A percentile compares a stretch with the other conserved stretches of the same genome.
These are phyloP conservation scores for Hirschioporus abietinus DNA, from an alignment of 768 basidiomycete genomes.

Conservation along the genomic window DNA sequence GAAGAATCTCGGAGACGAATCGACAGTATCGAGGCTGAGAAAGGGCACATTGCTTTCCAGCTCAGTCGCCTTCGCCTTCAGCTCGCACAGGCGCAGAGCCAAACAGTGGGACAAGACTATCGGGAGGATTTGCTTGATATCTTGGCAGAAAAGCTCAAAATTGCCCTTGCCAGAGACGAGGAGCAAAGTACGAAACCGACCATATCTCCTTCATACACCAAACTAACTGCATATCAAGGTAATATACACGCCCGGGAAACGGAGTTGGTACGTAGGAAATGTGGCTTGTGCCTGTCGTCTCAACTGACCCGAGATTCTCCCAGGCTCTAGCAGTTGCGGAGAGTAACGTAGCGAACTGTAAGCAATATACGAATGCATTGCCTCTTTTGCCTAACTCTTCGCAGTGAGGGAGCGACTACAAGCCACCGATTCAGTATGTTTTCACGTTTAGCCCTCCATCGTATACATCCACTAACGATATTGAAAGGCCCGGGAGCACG, in stretches of 20 bases:
- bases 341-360: not conserved
- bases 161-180: not conserved
- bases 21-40: not conserved
- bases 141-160: not conserved
- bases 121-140: not conserved
- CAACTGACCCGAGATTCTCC: not conserved
- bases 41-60: conserved; percentile 1
- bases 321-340: not conserved
- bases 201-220: not conserved
- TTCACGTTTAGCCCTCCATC: not conserved
- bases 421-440: not conserved
- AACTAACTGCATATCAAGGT: not conserved
- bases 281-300: not conserved
- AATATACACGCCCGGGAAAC: too few species aligned
- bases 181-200: not conserved
- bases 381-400: not conserved
- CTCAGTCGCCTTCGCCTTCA: not conserved
- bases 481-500: not conserved
- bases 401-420: not conserved
- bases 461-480: not conserved
- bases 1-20: not conserved
- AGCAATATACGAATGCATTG: not conserved
- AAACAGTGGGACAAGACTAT: not conserved
- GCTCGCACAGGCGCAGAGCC: not conserved
- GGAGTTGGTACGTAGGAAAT: not conserved